A percentile compares a stretch with the other conserved stretches of the same genome.
Conservation (phyloP, 768 basidiomycete genomes). For the Lactarius hatsudake region DNA sequence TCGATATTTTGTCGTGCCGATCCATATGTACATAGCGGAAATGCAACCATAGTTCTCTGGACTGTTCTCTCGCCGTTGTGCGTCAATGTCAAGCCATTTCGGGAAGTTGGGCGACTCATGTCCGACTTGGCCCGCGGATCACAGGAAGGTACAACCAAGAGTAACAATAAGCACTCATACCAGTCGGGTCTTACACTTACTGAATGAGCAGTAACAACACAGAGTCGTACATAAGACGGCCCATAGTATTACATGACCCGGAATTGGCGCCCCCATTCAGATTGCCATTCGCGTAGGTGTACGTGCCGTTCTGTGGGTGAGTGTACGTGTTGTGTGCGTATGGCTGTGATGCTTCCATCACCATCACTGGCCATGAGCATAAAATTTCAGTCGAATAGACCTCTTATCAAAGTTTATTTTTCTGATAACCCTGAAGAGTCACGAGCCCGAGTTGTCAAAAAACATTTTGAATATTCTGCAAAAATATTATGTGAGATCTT, state of each 20-base stretch:
- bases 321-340: background rate
- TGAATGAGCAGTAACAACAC: background rate
- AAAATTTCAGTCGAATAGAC: too few relatives aligned
- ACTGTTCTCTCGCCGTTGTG: background rate
- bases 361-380: too few relatives aligned
- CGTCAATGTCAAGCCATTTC: background rate
- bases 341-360: background rate
- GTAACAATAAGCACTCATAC: background rate
- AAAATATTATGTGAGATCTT: background rate
- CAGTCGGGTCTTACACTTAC: background rate
- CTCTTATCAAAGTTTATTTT: too few relatives aligned
- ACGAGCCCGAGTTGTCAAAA: too few relatives aligned
- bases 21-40: background rate
- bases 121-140: background rate
- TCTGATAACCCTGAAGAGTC: too few relatives aligned
- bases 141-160: background rate
- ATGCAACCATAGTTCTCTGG: background rate
- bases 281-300: background rate
- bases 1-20: background rate
- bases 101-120: background rate
- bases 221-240: background rate
- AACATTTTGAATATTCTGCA: background rate
- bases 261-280: background rate
- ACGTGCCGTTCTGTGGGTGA: background rate
- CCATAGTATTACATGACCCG: background rate